Base-by-base conservation (phyloP, 2,329 filamentous ascomycete genomes). In the Macrophomina phaseolina region DNA sequence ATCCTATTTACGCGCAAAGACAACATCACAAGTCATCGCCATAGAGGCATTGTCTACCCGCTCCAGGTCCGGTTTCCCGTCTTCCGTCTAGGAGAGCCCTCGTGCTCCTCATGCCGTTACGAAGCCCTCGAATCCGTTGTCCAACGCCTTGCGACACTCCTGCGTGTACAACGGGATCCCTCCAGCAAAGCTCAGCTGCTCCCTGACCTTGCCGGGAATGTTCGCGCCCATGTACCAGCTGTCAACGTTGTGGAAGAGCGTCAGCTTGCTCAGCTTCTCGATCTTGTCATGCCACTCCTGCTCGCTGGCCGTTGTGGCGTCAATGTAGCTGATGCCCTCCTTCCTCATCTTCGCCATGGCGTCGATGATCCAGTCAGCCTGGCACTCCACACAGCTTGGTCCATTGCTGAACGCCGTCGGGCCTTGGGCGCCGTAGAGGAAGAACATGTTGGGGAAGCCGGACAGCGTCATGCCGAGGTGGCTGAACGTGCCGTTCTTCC, bases 141-240 rank as follows among this genome's bases (percentile, higher is more conserved):
- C 74, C 58, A 82, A 70, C 64, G 73, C 75, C 48, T 72, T 75
- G 55, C 79, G 73, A 64, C 77, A 78, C 69, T 80, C 73, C 68
- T 78, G 73, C 67, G 77, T 76, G 49, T 82, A 82, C 68, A 76
- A 32, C 1, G 78, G 77, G 52, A 80, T 74, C 0, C 81, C 81
- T 6, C 81, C 81, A 9, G 80, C 74, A 70, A 77, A 83, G 56
- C 78, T 82, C 58, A 83, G 71, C 66, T 81, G 81, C 72, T 83
- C 81, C 16, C 78, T 74, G 11, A 76, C 73, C 74, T 82, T 82
- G 12, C 81, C 81, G 0, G 81, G 81, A 9, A 83, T 75, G 52
- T 83, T 83, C 12, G 78, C 79, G 6, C 78, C 77, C 78, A 79
- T 80, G 61, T 83, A 83, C 81, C 79, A 81, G 6, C 73, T 76